A percentile compares a stretch with the other conserved stretches of the same genome.
Conservation (phyloP, 768 basidiomycete genomes). For the Psilocybe cubensis region DNA sequence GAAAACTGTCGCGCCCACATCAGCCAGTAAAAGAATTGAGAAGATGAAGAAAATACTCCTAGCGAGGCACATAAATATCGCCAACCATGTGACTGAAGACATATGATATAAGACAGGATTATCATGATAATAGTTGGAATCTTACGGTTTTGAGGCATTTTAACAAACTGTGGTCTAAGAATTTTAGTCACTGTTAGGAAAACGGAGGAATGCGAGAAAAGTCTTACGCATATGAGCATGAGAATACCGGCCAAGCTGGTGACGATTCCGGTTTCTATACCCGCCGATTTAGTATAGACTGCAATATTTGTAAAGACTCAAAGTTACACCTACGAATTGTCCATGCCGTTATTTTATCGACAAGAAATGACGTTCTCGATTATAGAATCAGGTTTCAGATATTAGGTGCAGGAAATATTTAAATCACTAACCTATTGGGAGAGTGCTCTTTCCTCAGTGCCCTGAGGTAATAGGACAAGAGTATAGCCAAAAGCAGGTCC, state of each 20-base stretch:
- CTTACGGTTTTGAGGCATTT: slow-evolving; percentile 8
- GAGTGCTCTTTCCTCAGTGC: background rate
- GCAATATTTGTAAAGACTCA: too few relatives aligned
- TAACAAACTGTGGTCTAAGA: slow-evolving; percentile 1
- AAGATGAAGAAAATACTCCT: background rate
- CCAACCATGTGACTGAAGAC: slow-evolving; percentile 6
- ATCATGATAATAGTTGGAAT: background rate
- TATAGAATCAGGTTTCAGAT: background rate
- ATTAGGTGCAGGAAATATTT: background rate
- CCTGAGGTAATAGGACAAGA: slow-evolving; percentile 3
- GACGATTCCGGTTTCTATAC: slow-evolving; percentile 11
- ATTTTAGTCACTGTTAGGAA: too few relatives aligned
- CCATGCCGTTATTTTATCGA: too few relatives aligned
- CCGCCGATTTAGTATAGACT: too few relatives aligned
- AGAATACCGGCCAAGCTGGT: slow-evolving; percentile 6
- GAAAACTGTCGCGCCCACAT: background rate
- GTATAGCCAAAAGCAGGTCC: slow-evolving; percentile 6
- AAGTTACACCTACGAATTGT: too few relatives aligned
- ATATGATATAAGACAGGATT: background rate
- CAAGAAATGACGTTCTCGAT: too few relatives aligned
- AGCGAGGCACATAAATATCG: background rate
- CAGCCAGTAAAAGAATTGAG: background rate
- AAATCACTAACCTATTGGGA: background rate
- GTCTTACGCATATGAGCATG: slow-evolving; percentile 9
- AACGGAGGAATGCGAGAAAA: too few relatives aligned